Evolutionary conservation across 179 eudicot genomes (phyloP), one percentile per base, ranked within the genome.

Genomic region (Patellifolia procumbens): DNA sequence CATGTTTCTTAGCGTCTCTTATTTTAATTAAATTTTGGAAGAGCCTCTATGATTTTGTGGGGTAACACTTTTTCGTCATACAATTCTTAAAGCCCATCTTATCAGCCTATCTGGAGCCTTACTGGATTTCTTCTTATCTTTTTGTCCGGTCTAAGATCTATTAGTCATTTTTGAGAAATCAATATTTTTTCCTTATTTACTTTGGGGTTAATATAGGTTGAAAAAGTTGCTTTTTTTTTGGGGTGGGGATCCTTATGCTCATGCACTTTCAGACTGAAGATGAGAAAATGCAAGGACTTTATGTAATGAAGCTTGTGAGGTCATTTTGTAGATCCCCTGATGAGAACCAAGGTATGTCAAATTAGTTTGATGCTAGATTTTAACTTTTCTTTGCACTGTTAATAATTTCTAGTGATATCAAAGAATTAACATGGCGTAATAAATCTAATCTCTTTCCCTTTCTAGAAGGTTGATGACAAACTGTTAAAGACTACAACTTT

Each of bases 281-380:
- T 61, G 97, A 93, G 82, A 91, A 93, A 86, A 80, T 91, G 95
- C 92, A 86, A 45, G 97, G 99, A 62, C 84, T 91, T 32, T 83
- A 90, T 85, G 87, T 89, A 28, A 88, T 87, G 92, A 93, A 91
- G 85, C 95, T 95, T 76, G 99, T 91, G 80, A 93, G 99, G 82
- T 92, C 97, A 73, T 95, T 95, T 76, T 92, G 97, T 78, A 79
- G 91, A 78, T 91, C 97, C 4, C 80, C 94, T 28, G 84, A 65
- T 72, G 96, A 91, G 34, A 82, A 74, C 74, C 79, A 81, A 79
- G 92, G 98, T 93, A 79, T 20, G 60, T 81, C 32, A 17, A 10
- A 34, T 68, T 58, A 2, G 24, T 49, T 53, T 63, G 20, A 13
- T 17, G 31, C 74, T 45, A 16, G 15, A 46, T 68, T 13, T 68